Percentiles rank a stretch among this genome's conserved stretches.
These are phyloP conservation scores for Talaromyces sp. DNA, from an alignment of 2,329 filamentous ascomycete species.

Conservation along the genomic window DNA sequence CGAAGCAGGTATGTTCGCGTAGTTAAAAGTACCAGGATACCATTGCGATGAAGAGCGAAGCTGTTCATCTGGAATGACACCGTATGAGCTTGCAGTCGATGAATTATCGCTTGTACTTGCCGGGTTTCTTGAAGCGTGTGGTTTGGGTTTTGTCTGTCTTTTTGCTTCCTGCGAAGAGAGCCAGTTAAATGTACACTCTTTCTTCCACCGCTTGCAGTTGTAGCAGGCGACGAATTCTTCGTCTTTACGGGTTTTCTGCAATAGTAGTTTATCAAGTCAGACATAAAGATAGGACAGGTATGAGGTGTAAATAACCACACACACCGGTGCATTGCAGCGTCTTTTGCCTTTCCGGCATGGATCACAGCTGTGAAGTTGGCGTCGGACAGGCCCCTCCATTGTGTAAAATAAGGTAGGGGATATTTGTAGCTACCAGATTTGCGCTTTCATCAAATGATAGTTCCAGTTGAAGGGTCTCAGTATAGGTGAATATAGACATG, in stretches of 20 bases:
- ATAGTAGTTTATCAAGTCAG: not conserved
- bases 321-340: slow-evolving; percentile 10
- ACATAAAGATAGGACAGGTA: not conserved
- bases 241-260: slow-evolving; percentile 20
- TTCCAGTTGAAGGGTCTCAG: too few relatives aligned
- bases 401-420: not conserved
- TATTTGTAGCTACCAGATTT: not conserved
- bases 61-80: not conserved
- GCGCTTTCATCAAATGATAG: too few relatives aligned
- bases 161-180: slow-evolving; percentile 29
- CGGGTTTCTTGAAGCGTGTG: not conserved
- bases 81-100: slow-evolving; percentile 1
- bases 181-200: slow-evolving; percentile 47
- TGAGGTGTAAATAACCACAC: not conserved
- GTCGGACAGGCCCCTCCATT: slow-evolving; percentile 4
- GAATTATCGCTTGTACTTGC: not conserved
- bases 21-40: slow-evolving; percentile 8
- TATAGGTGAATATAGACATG: too few relatives aligned
- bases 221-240: slow-evolving; percentile 30
- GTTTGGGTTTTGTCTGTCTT: slow-evolving; percentile 14
- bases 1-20: not conserved
- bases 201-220: slow-evolving; percentile 46
- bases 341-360: slow-evolving; percentile 13
- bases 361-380: slow-evolving; percentile 12
- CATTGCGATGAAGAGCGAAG: not conserved